Evolutionary conservation across 176 grass and related monocot genomes (phyloP).

Genomic region (Triticum urartu): DNA sequence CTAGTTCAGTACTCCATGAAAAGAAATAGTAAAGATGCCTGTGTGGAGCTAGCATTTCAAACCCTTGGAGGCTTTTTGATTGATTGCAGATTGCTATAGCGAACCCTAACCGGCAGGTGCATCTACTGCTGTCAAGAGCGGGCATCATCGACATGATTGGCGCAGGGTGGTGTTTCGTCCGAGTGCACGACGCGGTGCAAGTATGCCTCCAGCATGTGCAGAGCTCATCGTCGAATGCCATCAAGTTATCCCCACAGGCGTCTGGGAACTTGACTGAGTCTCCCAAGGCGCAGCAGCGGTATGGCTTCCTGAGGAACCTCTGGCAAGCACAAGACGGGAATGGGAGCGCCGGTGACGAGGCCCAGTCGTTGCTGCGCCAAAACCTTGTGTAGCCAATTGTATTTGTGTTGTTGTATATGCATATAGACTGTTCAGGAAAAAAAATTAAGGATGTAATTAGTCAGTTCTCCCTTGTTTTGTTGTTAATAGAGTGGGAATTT

Average conservation of each 20-base stretch:
- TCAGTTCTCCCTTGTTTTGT: neutral
- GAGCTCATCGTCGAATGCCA: constrained; percentile 22
- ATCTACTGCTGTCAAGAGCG: constrained; percentile 68
- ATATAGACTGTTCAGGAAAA: neutral
- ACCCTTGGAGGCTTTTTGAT: neutral
- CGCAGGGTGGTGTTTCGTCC: constrained; percentile 76
- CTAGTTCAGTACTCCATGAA: neutral
- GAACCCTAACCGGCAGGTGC: constrained; percentile 76
- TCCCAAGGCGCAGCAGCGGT: constrained; percentile 23
- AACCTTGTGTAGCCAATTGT: constrained; percentile 42
- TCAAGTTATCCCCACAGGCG: constrained; percentile 18
- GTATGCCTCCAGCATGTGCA: constrained; percentile 84
- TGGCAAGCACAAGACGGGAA: constrained; percentile 32
- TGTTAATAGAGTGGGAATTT: neutral
- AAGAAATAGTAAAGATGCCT: constrained; percentile 1
- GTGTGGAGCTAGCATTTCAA: constrained; percentile 17
- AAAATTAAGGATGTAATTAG: neutral
- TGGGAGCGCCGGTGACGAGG: constrained; percentile 12
- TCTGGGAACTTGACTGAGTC: constrained; percentile 26
- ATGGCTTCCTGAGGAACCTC: constrained; percentile 45
- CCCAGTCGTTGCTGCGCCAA: constrained; percentile 59
- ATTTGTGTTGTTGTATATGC: constrained; percentile 8
- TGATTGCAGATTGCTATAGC: constrained; percentile 78
- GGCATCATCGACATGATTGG: constrained; percentile 80
- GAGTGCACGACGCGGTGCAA: constrained; percentile 88